Evolutionary conservation across 2,329 filamentous ascomycete genomes (phyloP), one percentile per base, ranked within the genome.

Genomic region (Aspergillus arachidicola): DNA sequence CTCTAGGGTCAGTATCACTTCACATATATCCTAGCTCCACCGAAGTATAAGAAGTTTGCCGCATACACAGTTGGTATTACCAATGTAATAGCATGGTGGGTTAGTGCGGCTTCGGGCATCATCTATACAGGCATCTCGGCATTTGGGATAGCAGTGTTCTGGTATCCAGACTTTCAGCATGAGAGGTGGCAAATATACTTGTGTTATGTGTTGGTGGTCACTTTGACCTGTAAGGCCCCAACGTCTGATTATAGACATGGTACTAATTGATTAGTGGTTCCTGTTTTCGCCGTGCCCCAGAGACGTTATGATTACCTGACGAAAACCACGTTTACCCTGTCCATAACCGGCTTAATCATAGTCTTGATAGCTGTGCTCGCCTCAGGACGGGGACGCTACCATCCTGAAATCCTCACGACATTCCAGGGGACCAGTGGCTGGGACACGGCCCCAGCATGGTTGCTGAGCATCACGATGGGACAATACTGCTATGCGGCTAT

Each of bases 1-100:
- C 1, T 19, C 9, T 9, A 58, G 41, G 73, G 75, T 6, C 74
- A 75, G 59, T 77, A 76, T 56, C 73, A 77, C 59, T 75, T 73
- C 50, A 71, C 69, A 1, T 76, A 65, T 60, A 72, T 76, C 61
- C 64, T 74, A 0, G 56, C 65, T 4, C 57, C 68, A 1, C 43
- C 50, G 0, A 63, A 58, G 21, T 60, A 51, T n/a, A 65, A 68
- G 12, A 57, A 64, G 0, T 50, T 61, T 7, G 62, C 62, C 26
- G 69, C 69, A 1, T 76, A 71, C 45, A 48, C 70, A 1, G 66
- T 66, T 12, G 74, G 73, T 0, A 74, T 71, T 69, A 53, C 74
- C 19, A 71, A 61, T 21, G 57, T 69, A 14, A 54, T 73, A 6
- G 68, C 71, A 2, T 74, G 69, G 69, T 67, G 64, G 34, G 48